Base-by-base conservation (phyloP, 768 basidiomycete genomes). In the Boletus rubroflammeus region DNA sequence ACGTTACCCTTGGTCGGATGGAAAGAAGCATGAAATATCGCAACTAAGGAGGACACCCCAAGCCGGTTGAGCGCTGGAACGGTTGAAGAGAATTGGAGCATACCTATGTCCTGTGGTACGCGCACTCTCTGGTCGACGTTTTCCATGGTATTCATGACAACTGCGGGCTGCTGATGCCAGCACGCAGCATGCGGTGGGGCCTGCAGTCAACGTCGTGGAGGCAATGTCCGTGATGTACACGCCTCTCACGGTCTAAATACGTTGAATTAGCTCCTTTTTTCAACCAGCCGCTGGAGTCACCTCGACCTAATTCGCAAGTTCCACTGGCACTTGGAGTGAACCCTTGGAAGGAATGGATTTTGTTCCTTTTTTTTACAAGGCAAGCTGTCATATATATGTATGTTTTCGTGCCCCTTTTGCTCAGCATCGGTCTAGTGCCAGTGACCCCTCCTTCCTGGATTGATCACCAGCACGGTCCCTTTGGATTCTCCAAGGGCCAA, bases 1-100 rank as follows among this genome's bases (percentile, higher is more conserved):
- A 84, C 67, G 66, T 90, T 91, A 14, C 90, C 90, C 59, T 81
- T 79, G 21, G 89, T 93, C 1, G 88, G 86, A 71, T 93, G 90
- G 62, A 93, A 93, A 6, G 88, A 89, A 17, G 85, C 78, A 70
- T 92, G 89, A 57, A 91, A 92, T 66, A 91, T 86, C 11, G 89
- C 87, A 64, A 89, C 90, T 91, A 34, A 6, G 17, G 5, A 25
- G 17, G 25, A 14, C 29, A 34, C 25, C 21, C 34, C 40, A 43
- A 6, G 23, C 41, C 1, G 2, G 29, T 55, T 48, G 34, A 56
- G 34, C n/a, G 23, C 3, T 54, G 32, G 13, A 14, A 48, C 6
- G 8, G 17, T 15, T 17, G 38, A 6, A 23, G 34, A 55, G 23
- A 42, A 43, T 6, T 11, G 29, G 13, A 31, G 65, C 72, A 43